Base-by-base conservation (phyloP, 78 protist species). In the Cavenderia fasciculata region DNA sequence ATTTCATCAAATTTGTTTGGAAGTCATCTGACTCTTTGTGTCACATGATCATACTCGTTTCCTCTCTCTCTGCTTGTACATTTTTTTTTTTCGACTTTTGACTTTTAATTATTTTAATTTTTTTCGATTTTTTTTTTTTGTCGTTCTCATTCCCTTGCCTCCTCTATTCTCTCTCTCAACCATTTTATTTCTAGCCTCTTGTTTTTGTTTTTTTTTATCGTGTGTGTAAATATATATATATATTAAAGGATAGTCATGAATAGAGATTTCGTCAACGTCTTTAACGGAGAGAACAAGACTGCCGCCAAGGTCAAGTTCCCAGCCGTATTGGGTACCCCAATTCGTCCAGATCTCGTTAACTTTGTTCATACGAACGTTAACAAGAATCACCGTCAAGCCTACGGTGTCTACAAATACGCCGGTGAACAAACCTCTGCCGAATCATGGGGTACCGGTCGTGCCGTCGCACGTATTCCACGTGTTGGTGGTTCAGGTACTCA, bases 401-500 rank as follows among this genome's bases (percentile, higher is more conserved):
- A 87, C 70, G 95, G 92, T 63, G 78, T 87, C 41, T 75, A 70
- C 75, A 25, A 59, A 69, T 29, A 75, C 43, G 98, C 99, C 23
- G 99, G 99, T 68, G 93, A 95, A 75, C 98, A 97, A 95, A 59
- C 87, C 71, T 84, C 99, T 16, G 99, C 99, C 59, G 95, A 94
- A 54, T 99, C 99, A 18, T 99, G 99, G 99, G 99, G 99, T 46
- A 98, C 99, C 40, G 99, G 99, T 65, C 96, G 99, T 51, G 99
- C 99, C 57, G 99, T 99, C 19, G 95, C 99, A 29, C 99, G 99
- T 97, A 97, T 99, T 85, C 99, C 99, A 43, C 99, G 99, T 94
- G 98, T 99, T 61, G 25, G 86, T 33, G 99, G 99, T 23, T 95
- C 98, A 12, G 99, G 99, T 85, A 99, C 99, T 56, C 94, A 82